Percentiles rank a stretch among this genome's conserved stretches.
Conservation (phyloP, 2,329 filamentous ascomycete species). For the Ophiostoma montium region DNA sequence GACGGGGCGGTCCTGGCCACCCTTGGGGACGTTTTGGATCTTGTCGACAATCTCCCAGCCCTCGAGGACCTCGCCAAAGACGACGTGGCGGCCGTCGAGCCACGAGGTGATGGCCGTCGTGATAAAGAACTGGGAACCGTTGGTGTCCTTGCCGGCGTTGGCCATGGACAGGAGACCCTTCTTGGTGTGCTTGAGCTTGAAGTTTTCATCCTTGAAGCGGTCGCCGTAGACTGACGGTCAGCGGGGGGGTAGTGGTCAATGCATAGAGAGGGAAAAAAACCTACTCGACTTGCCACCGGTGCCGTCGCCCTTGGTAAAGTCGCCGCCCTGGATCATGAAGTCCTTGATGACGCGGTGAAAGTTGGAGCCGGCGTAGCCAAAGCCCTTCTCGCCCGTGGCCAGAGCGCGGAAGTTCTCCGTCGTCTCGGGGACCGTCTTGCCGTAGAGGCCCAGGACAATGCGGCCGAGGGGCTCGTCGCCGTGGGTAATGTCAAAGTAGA, state of each 20-base stretch:
- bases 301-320: constrained; percentile 72
- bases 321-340: constrained; percentile 87
- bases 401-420: constrained; percentile 63
- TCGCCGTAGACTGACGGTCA: constrained; percentile 56
- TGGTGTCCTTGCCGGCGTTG: constrained; percentile 74
- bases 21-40: constrained; percentile 60
- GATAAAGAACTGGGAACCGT: constrained; percentile 85
- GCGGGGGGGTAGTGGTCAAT: no score
- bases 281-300: constrained; percentile 75
- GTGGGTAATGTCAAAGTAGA: constrained; percentile 73
- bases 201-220: constrained; percentile 83
- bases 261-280: constrained; percentile 20
- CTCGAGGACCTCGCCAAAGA: constrained; percentile 80
- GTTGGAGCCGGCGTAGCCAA: constrained; percentile 63
- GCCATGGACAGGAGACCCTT: constrained; percentile 74
- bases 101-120: constrained; percentile 71
- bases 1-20: constrained; percentile 51
- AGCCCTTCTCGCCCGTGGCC: constrained; percentile 75
- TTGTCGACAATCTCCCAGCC: constrained; percentile 68
- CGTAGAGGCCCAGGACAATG: constrained; percentile 71
- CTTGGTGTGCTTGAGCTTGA: constrained; percentile 87
- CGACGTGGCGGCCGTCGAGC: constrained; percentile 74
- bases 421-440: constrained; percentile 72
- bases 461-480: constrained; percentile 62
- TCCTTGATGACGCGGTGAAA: constrained; percentile 87